A percentile compares a stretch with the other conserved stretches of the same genome.
Conservation (phyloP, 345 rosid genomes). For the Lumnitzera racemosa region DNA sequence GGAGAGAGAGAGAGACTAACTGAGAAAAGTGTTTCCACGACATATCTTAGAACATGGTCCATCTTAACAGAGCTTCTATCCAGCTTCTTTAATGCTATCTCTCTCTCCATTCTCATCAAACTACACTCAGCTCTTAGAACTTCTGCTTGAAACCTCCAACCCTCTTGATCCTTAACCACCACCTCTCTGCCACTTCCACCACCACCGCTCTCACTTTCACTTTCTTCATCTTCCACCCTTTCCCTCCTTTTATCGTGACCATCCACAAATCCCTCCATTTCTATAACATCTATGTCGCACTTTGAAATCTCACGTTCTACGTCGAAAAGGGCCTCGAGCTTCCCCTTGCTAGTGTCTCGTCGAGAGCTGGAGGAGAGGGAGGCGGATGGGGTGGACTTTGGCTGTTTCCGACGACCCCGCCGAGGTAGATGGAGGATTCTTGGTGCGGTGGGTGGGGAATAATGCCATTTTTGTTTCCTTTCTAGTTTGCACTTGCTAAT, state of each 20-base stretch:
- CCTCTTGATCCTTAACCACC: conserved; percentile 23
- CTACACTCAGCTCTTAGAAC: conserved; percentile 98
- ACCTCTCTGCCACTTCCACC: conserved; percentile 17
- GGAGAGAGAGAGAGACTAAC: conserved; percentile 24
- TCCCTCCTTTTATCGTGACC: conserved; percentile 2
- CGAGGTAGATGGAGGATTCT: conserved; percentile 80
- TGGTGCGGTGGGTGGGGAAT: conserved; percentile 56
- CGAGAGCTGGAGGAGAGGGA: conserved; percentile 1
- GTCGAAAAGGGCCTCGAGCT: conserved; percentile 64
- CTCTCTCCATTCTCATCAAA: conserved; percentile 79
- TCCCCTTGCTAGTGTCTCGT: conserved; percentile 30
- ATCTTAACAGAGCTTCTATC: conserved; percentile 65
- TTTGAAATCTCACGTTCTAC: conserved; percentile 59
- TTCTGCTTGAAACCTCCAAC: conserved; percentile 96
- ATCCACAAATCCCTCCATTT: conserved; percentile 28
- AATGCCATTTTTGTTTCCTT: conserved; percentile 80
- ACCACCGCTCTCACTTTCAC: background rate
- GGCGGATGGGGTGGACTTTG: background rate
- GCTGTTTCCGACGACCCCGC: conserved; percentile 39
- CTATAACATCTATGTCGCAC: conserved; percentile 5
- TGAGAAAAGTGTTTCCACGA: conserved; percentile 56
- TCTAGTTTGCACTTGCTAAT: too few species aligned
- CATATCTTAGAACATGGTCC: conserved; percentile 61
- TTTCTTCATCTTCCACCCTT: background rate
- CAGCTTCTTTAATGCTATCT: conserved; percentile 78